A percentile compares a stretch with the other conserved stretches of the same genome.
Conservation (phyloP, 1,284 basidiomycete species). For the Fomitopsis pinicola region DNA sequence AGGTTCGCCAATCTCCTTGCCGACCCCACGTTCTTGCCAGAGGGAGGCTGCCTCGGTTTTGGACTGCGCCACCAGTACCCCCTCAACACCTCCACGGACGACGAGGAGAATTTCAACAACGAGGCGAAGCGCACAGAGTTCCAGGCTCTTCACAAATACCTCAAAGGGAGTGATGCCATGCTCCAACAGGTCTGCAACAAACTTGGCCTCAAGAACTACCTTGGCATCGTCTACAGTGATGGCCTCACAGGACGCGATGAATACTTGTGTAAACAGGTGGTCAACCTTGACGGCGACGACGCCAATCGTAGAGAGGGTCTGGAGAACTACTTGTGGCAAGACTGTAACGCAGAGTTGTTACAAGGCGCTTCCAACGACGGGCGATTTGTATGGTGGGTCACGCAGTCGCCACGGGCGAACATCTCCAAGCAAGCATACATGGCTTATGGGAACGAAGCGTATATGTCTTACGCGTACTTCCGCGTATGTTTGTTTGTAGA, state of each 20-base stretch:
- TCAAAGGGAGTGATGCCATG: slow-evolving; percentile 2
- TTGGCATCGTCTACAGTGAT: background rate
- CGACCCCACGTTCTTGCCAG: slow-evolving; percentile 22
- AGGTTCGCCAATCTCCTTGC: slow-evolving; percentile 20
- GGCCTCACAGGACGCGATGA: no score
- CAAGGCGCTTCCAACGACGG: background rate
- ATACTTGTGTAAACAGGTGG: background rate
- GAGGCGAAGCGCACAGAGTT: background rate
- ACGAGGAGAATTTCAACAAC: no score
- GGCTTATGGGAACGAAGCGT: slow-evolving; percentile 1
- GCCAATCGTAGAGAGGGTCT: background rate
- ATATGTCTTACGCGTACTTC: background rate
- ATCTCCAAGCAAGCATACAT: background rate
- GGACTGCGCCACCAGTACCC: slow-evolving; percentile 33
- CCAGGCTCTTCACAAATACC: background rate
- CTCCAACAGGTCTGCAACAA: background rate
- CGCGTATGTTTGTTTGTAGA: background rate
- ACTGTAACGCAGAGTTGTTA: background rate
- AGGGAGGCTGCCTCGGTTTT: slow-evolving; percentile 34
- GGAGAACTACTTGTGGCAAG: background rate
- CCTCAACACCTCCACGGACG: background rate
- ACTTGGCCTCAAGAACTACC: background rate
- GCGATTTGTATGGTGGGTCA: slow-evolving; percentile 15
- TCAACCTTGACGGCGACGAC: background rate
- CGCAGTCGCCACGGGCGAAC: slow-evolving; percentile 1